Percentiles rank a stretch among this genome's conserved stretches.
Conservation (phyloP, 1,139 yeast species). For the Blastobotrys persicus region DNA sequence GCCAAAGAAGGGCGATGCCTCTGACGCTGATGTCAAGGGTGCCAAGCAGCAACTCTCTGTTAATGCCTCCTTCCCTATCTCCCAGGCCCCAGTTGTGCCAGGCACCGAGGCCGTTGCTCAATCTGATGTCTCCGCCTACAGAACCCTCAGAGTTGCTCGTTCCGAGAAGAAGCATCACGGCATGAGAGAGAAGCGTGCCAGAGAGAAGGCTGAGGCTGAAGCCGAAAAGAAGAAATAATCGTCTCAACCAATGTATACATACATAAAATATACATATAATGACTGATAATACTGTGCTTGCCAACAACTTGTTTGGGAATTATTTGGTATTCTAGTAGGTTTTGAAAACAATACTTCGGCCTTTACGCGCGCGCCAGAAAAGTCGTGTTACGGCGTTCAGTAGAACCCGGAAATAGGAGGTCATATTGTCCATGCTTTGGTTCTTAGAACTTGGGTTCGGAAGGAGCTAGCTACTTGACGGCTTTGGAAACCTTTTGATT, state of each 20-base stretch:
- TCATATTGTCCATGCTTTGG: too few species aligned
- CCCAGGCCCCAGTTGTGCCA: slow-evolving; percentile 67
- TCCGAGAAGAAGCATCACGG: slow-evolving; percentile 92
- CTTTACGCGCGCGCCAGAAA: too few species aligned
- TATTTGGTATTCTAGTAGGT: too few species aligned
- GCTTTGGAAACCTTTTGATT: too few species aligned
- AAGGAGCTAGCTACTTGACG: too few species aligned
- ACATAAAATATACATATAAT: not conserved
- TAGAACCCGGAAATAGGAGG: too few species aligned
- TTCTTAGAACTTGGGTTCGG: too few species aligned
- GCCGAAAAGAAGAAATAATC: slow-evolving; percentile 95
- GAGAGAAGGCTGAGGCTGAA: slow-evolving; percentile 97
- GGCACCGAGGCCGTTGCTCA: slow-evolving; percentile 92
- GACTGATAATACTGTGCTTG: not conserved
- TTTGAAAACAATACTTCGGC: too few species aligned
- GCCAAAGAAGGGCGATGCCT: slow-evolving; percentile 48
- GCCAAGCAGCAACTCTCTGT: slow-evolving; percentile 71
- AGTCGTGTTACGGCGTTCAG: too few species aligned
- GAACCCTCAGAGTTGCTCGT: slow-evolving; percentile 94
- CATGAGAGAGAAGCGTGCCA: slow-evolving; percentile 96
- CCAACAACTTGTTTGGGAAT: too few species aligned
- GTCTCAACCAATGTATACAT: not conserved
- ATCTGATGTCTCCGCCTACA: slow-evolving; percentile 79
- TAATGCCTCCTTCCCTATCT: slow-evolving; percentile 89
- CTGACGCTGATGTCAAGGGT: slow-evolving; percentile 65